phyloP scores from a whole-genome alignment of 495 filamentous ascomycete genomes.

The Articulospora tetracladia region DNA sequence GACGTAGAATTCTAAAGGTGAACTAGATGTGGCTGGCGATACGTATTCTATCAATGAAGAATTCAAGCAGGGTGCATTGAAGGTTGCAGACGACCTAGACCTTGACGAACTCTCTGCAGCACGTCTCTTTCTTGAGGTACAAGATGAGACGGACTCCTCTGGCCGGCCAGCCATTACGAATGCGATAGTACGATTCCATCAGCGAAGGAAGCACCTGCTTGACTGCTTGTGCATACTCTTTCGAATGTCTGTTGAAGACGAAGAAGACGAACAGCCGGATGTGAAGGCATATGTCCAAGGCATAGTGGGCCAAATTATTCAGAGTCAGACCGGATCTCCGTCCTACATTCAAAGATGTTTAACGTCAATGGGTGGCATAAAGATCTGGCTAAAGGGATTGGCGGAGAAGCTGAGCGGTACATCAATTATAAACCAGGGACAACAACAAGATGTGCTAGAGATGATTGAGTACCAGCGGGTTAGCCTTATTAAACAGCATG shows the following conservation, averaged over 20 bases:
- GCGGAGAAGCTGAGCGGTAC: slow-evolving; percentile 67
- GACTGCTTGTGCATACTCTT: slow-evolving; percentile 77
- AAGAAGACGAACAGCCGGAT: slow-evolving; percentile 28
- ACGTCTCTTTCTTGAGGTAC: slow-evolving; percentile 61
- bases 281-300: slow-evolving; percentile 26
- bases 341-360: slow-evolving; percentile 67
- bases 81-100: slow-evolving; percentile 80
- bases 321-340: slow-evolving; percentile 3
- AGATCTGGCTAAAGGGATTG: slow-evolving; percentile 66
- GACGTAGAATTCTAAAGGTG: slow-evolving; percentile 46
- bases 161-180: slow-evolving; percentile 66
- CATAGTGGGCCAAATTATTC: slow-evolving; percentile 26
- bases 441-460: slow-evolving; percentile 58
- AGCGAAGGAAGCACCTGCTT: slow-evolving; percentile 70
- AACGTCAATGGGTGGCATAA: slow-evolving; percentile 66
- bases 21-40: slow-evolving; percentile 62
- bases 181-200: slow-evolving; percentile 81
- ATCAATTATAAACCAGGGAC: slow-evolving; percentile 58
- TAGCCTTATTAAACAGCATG: slow-evolving; percentile 80
- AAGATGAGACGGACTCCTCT: slow-evolving; percentile 57
- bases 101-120: slow-evolving; percentile 88
- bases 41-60: slow-evolving; percentile 82
- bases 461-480: slow-evolving; percentile 66
- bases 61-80: slow-evolving; percentile 74
- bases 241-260: slow-evolving; percentile 55